Percentiles rank a stretch among this genome's conserved stretches.
Conservation (phyloP, 2,329 filamentous ascomycete species). For the Ascochyta koolunga region DNA sequence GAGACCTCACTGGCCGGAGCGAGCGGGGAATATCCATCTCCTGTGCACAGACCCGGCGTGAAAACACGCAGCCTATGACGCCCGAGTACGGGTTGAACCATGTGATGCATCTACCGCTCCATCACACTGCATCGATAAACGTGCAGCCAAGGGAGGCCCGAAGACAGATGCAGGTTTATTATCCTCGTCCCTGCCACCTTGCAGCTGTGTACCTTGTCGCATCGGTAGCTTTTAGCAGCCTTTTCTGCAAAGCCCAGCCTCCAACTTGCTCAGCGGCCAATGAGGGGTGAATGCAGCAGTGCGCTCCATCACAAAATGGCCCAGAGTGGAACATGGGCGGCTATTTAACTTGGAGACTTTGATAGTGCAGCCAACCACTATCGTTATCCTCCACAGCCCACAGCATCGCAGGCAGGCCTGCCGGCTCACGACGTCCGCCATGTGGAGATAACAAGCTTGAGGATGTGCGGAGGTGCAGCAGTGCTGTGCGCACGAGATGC, state of each 20-base stretch:
- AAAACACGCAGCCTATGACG: conserved; percentile 40
- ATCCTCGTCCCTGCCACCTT: conserved; percentile 10
- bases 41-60: conserved; percentile 31
- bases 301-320: conserved; percentile 35
- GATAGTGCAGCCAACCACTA: conserved; percentile 33
- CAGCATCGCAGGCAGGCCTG: conserved; percentile 12
- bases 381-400: conserved; percentile 13
- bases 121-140: conserved; percentile 43
- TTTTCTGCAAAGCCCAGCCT: conserved; percentile 24
- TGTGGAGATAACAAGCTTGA: conserved; percentile 21
- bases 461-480: conserved; percentile 32
- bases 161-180: conserved; percentile 20
- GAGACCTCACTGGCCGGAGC: conserved; percentile 26
- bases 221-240: conserved; percentile 43
- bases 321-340: conserved; percentile 40
- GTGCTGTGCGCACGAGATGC: conserved; percentile 15
- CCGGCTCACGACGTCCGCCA: conserved; percentile 24
- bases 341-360: conserved; percentile 42
- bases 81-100: conserved; percentile 14
- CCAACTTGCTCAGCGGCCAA: conserved; percentile 28
- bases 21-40: conserved; percentile 32
- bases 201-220: conserved; percentile 31
- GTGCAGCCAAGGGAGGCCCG: conserved; percentile 14
- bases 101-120: conserved; percentile 41
- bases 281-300: neutral